Evolutionary conservation across 768 basidiomycete species (phyloP).

Genomic region (Suillus discolor): DNA sequence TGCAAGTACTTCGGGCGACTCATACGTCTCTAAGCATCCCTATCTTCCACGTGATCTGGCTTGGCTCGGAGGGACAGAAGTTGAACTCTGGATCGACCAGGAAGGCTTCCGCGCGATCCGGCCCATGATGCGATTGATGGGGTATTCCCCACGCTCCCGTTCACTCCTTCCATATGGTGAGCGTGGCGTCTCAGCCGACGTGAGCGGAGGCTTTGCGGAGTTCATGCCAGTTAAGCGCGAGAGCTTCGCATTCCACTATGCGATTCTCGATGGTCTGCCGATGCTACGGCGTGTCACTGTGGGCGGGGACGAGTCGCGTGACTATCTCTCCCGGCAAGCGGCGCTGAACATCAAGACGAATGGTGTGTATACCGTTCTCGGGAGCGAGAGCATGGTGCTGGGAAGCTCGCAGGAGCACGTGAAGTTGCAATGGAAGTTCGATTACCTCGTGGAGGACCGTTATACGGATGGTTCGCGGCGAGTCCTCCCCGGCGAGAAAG

Average conservation of each 20-base stretch:
- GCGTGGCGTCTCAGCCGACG: constrained; percentile 30
- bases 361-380: constrained; percentile 76
- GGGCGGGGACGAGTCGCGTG: constrained; percentile 66
- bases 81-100: constrained; percentile 80
- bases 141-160: constrained; percentile 43
- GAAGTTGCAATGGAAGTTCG: constrained; percentile 74
- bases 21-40: constrained; percentile 18
- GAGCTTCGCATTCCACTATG: constrained; percentile 71
- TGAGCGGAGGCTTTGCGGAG: constrained; percentile 53
- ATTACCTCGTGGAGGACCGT: constrained; percentile 73
- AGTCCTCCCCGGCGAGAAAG: constrained; percentile 65
- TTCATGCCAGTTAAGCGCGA: constrained; percentile 66
- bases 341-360: constrained; percentile 66
- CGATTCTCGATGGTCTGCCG: constrained; percentile 65
- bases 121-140: constrained; percentile 61
- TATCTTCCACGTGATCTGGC: constrained; percentile 41
- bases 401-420: constrained; percentile 28
- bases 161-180: constrained; percentile 28
- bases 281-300: constrained; percentile 70
- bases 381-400: constrained; percentile 50
- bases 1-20: background rate
- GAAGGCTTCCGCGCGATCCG: constrained; percentile 74
- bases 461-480: constrained; percentile 47
- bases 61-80: constrained; percentile 55
- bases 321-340: constrained; percentile 79